Base-by-base conservation (phyloP, 192 early-diverging fungal genomes). In the Mortierella alpina region DNA sequence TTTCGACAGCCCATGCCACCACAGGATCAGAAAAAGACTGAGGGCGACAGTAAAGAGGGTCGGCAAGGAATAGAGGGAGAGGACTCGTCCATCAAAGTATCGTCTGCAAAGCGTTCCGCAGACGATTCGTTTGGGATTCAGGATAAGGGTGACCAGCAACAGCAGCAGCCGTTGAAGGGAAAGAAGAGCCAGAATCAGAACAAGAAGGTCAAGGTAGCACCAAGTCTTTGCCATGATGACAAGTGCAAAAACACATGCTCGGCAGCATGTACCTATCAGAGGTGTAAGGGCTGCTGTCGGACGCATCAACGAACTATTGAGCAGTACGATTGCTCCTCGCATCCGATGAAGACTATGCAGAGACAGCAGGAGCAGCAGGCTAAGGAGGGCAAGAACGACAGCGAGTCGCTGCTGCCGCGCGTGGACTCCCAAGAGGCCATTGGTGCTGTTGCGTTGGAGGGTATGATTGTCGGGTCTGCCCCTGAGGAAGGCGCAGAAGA, bases 1-100 rank as follows among this genome's bases (percentile, higher is more conserved):
- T 74, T 94, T 55, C 83, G 93, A 18, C 83, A 80, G 48, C 77
- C 77, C 14, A 80, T 80, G 77, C 77, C 77, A 0, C 59, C 69
- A 50, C 69, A 80, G 54, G 65, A 66, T 10, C 50, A 66, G 22
- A 66, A 80, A 58, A 66, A 78, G 54, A 20, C 44, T 4, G 54
- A 50, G 12, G 17, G 9, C 2, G 11, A 48, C 9, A 46, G 48
- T 49, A 23, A 58, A 22, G 56, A 56, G 0, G 23, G 3, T 45
- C 41, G 39, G 8, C 20, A n/a, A 8, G 39, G 45, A 49, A 15
- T 47, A 42, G 18, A 63, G 2, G 9, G 5, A 48, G 31, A n/a
- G 11, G 66, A 14, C 5, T 52, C 69, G 13, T 18, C 51, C 12
- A 20, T 6, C 12, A 11, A 42, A 3, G 5, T 39, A 0, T 41